These are phyloP conservation scores for Jatropha curcas DNA, from an alignment of 345 rosid species.

Conservation along the genomic window DNA sequence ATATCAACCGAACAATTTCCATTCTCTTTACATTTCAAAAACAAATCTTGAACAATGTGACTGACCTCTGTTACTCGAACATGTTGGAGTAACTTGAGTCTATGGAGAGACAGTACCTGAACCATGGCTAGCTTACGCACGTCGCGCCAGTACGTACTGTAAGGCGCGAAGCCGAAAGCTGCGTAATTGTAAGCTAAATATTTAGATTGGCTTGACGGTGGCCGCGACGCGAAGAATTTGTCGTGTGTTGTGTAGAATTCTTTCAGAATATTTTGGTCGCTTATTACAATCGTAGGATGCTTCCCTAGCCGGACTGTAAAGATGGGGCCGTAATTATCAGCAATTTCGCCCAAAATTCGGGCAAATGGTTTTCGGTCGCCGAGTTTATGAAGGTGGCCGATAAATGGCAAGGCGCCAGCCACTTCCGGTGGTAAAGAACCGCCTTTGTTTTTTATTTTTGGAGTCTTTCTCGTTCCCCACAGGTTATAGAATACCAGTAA, in stretches of 20 bases:
- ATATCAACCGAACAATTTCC: not conserved
- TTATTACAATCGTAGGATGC: slow-evolving; percentile 11
- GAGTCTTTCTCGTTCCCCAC: not conserved
- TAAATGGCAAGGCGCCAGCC: slow-evolving; percentile 17
- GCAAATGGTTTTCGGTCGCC: slow-evolving; percentile 15
- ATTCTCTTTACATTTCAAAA: not conserved
- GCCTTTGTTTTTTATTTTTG: not conserved
- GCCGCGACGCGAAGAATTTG: slow-evolving; percentile 11
- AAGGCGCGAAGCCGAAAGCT: slow-evolving; percentile 14
- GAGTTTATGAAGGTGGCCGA: slow-evolving; percentile 25
- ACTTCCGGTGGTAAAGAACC: slow-evolving; percentile 6
- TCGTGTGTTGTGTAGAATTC: slow-evolving; percentile 26
- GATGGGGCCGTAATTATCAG: slow-evolving; percentile 25
- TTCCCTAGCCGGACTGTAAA: slow-evolving; percentile 19
- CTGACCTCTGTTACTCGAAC: slow-evolving; percentile 20
- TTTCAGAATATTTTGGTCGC: not conserved
- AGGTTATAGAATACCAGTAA: not conserved
- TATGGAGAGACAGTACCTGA: slow-evolving; percentile 19
- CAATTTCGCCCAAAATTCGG: slow-evolving; percentile 13
- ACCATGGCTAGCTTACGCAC: slow-evolving; percentile 15
- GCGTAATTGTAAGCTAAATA: slow-evolving; percentile 20
- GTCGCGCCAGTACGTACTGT: slow-evolving; percentile 18
- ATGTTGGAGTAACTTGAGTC: slow-evolving; percentile 18
- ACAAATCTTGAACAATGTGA: not conserved
- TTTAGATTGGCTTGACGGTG: slow-evolving; percentile 17